phyloP scores from a whole-genome alignment of 1,139 yeast species.

The Chernovozyma sophiae-reginae region DNA sequence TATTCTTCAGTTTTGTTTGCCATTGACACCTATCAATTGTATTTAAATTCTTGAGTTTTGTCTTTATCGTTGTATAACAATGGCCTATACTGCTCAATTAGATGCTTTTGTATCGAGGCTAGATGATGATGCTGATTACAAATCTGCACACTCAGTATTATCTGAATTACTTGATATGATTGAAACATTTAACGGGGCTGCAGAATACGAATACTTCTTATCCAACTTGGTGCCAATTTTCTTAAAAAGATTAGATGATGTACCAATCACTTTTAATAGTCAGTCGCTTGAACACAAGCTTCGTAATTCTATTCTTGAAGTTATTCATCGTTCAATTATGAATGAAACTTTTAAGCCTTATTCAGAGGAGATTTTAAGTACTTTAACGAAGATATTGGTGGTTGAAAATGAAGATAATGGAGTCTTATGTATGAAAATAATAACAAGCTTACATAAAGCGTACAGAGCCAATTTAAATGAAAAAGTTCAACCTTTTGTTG shows the following conservation, averaged over 20 bases:
- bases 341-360: slow-evolving; percentile 79
- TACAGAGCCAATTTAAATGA: slow-evolving; percentile 67
- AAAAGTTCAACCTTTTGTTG: slow-evolving; percentile 76
- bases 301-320: slow-evolving; percentile 72
- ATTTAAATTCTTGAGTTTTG: no score
- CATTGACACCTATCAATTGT: no score
- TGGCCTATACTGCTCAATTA: slow-evolving; percentile 49
- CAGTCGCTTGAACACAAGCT: slow-evolving; percentile 68
- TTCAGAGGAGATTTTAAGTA: slow-evolving; percentile 56
- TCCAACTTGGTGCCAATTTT: slow-evolving; percentile 60
- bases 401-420: slow-evolving; percentile 95
- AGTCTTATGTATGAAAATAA: slow-evolving; percentile 81
- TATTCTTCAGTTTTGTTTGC: no score
- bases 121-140: slow-evolving; percentile 50
- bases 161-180: slow-evolving; percentile 83
- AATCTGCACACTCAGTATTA: slow-evolving; percentile 59
- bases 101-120: slow-evolving; percentile 61
- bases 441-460: slow-evolving; percentile 85
- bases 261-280: slow-evolving; percentile 68
- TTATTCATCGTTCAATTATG: slow-evolving; percentile 76
- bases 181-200: slow-evolving; percentile 75
- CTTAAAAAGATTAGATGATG: slow-evolving; percentile 53
- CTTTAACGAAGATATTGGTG: slow-evolving; percentile 57
- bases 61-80: no score
- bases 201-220: slow-evolving; percentile 72